These are phyloP conservation scores for Apodospora peruviana DNA, from an alignment of 495 filamentous ascomycete genomes.

Conservation along the genomic window DNA sequence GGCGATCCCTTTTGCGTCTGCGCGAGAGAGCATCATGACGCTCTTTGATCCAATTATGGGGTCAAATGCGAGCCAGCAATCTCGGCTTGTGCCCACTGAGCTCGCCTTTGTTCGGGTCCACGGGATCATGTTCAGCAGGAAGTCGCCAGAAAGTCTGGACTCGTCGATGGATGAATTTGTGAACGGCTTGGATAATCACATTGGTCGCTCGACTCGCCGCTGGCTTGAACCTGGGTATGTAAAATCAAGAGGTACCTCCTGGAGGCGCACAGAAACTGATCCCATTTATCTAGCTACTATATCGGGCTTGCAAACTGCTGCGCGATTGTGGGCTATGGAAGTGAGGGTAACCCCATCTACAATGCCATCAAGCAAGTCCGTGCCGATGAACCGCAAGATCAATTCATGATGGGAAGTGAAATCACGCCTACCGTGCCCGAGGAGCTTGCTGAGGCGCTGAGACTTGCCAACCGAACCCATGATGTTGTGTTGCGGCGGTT, in stretches of 20 bases:
- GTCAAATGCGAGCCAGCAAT: conserved; percentile 14
- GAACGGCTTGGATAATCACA: conserved; percentile 51
- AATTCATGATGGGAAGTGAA: conserved; percentile 12
- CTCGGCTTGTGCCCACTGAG: conserved; percentile 21
- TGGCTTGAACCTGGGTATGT: conserved; percentile 59
- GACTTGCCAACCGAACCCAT: conserved; percentile 27
- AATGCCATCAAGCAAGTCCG: conserved; percentile 20
- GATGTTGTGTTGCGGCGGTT: conserved; percentile 53
- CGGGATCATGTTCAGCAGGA: conserved; percentile 55
- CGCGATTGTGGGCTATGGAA: conserved; percentile 35
- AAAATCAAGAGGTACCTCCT: conserved; percentile 21
- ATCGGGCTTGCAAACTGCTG: conserved; percentile 43
- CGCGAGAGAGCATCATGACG: conserved; percentile 64
- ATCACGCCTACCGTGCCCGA: conserved; percentile 10
- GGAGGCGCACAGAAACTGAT: conserved; percentile 38
- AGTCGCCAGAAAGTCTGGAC: conserved; percentile 42
- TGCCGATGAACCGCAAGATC: conserved; percentile 11
- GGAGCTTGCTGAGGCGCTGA: conserved; percentile 22
- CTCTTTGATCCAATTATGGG: conserved; percentile 64
- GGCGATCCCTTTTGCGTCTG: conserved; percentile 51
- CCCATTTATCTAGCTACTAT: conserved; percentile 47
- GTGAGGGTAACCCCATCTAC: conserved; percentile 30
- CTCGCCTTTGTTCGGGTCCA: conserved; percentile 60
- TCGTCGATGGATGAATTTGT: conserved; percentile 45
- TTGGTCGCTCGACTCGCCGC: conserved; percentile 48